phyloP scores from a whole-genome alignment of 495 filamentous ascomycete genomes.

The Xylaria cubensis region DNA sequence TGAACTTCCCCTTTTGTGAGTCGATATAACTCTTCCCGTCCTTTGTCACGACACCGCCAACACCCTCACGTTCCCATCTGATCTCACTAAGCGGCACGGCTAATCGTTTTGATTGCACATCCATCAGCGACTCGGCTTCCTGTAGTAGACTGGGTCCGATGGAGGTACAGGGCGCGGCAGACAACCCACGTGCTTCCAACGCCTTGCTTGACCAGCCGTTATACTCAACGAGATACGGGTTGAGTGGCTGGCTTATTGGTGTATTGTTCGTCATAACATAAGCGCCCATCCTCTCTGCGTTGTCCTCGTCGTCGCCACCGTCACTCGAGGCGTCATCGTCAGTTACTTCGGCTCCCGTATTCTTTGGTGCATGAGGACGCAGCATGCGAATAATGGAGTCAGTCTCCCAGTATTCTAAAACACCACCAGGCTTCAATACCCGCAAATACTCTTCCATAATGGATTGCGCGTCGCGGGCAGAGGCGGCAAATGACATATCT shows the following conservation, averaged over 20 bases:
- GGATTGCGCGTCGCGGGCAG: constrained; percentile 64
- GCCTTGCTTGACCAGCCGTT: constrained; percentile 83
- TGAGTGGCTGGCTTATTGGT: constrained; percentile 76
- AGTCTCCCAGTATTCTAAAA: constrained; percentile 86
- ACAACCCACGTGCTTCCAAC: constrained; percentile 72
- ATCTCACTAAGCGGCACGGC: constrained; percentile 87
- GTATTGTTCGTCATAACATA: constrained; percentile 86
- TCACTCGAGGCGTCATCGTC: constrained; percentile 52
- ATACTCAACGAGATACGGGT: constrained; percentile 81
- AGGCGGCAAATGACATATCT: constrained; percentile 76
- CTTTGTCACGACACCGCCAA: constrained; percentile 60
- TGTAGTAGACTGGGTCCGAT: constrained; percentile 80
- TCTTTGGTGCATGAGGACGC: constrained; percentile 73
- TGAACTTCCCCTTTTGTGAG: constrained; percentile 43
- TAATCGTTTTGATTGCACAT: constrained; percentile 74
- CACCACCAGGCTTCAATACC: constrained; percentile 77
- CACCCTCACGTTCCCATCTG: constrained; percentile 85
- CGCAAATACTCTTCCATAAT: constrained; percentile 80
- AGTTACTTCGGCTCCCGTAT: constrained; percentile 43
- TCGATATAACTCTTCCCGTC: constrained; percentile 60
- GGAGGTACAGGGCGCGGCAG: constrained; percentile 78
- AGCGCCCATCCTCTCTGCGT: constrained; percentile 70
- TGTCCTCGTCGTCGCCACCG: constrained; percentile 64
- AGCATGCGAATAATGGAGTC: constrained; percentile 80
- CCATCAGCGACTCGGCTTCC: constrained; percentile 73